A percentile compares a stretch with the other conserved stretches of the same genome.
phyloP scores from a whole-genome alignment of 2,329 filamentous ascomycete genomes.

The Ceratocystis harringtonii region DNA sequence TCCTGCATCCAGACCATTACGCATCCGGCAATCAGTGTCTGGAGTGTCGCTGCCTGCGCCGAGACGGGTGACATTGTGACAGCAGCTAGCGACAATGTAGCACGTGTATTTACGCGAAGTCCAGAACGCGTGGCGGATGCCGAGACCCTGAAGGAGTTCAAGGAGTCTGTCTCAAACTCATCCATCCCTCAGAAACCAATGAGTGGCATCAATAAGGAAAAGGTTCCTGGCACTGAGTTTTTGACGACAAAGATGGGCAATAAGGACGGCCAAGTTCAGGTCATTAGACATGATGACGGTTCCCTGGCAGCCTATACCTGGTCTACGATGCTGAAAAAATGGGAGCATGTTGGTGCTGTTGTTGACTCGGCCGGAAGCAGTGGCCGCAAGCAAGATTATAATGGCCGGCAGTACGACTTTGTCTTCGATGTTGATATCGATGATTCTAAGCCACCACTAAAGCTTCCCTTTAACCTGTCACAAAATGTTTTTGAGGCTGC shows the following conservation, averaged over 20 bases:
- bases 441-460: slow-evolving; percentile 80
- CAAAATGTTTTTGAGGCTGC: slow-evolving; percentile 88
- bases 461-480: slow-evolving; percentile 83
- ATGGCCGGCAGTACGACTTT: slow-evolving; percentile 84
- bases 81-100: slow-evolving; percentile 75
- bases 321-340: slow-evolving; percentile 56
- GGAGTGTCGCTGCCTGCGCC: slow-evolving; percentile 70
- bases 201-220: slow-evolving; percentile 76
- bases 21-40: slow-evolving; percentile 91
- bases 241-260: slow-evolving; percentile 66
- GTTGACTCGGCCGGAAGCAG: slow-evolving; percentile 77
- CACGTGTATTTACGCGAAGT: slow-evolving; percentile 69
- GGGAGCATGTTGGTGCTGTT: slow-evolving; percentile 85
- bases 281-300: slow-evolving; percentile 71
- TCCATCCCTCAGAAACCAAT: slow-evolving; percentile 79
- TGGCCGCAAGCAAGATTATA: slow-evolving; percentile 59
- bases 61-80: slow-evolving; percentile 87
- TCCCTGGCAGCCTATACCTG: slow-evolving; percentile 78
- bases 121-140: slow-evolving; percentile 53
- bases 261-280: slow-evolving; percentile 92
- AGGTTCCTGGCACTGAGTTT: slow-evolving; percentile 78
- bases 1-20: slow-evolving; percentile 91
- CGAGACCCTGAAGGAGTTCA: slow-evolving; percentile 56
- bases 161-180: slow-evolving; percentile 66
- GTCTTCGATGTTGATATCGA: slow-evolving; percentile 96